A percentile compares a stretch with the other conserved stretches of the same genome.
phyloP scores from a whole-genome alignment of 768 basidiomycete species.

The Tricholoma matsutake region DNA sequence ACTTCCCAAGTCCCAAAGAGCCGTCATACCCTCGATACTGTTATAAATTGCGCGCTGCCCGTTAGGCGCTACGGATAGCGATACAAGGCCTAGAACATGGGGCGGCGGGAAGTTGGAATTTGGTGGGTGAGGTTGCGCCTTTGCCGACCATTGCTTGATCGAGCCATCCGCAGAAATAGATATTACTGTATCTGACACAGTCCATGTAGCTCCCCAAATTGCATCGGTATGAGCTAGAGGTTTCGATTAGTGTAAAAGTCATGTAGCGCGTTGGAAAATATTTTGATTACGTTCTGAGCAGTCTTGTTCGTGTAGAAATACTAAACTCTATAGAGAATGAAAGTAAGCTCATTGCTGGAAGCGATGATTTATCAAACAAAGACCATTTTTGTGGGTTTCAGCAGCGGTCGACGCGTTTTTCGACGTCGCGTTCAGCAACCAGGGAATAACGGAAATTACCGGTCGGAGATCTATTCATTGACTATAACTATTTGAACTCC shows the following conservation, averaged over 20 bases:
- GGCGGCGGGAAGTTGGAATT: slow-evolving; percentile 52
- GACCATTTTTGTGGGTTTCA: slow-evolving; percentile 27
- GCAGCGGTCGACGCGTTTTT: slow-evolving; percentile 22
- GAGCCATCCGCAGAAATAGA: slow-evolving; percentile 79
- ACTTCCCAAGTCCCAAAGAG: slow-evolving; percentile 65
- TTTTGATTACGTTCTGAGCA: slow-evolving; percentile 67
- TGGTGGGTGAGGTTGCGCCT: slow-evolving; percentile 52
- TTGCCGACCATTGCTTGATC: slow-evolving; percentile 69
- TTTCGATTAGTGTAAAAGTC: slow-evolving; percentile 26
- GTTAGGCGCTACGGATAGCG: slow-evolving; percentile 66
- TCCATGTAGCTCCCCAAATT: slow-evolving; percentile 78
- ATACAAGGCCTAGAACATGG: slow-evolving; percentile 85
- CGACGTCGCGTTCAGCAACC: slow-evolving; percentile 22
- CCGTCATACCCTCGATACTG: slow-evolving; percentile 80
- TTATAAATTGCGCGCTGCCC: slow-evolving; percentile 73
- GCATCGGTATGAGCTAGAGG: slow-evolving; percentile 73
- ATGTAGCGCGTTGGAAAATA: slow-evolving; percentile 28
- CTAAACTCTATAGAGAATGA: slow-evolving; percentile 51
- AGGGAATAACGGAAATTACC: slow-evolving; percentile 38
- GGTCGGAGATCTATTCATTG: slow-evolving; percentile 52
- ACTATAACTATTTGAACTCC: slow-evolving; percentile 22
- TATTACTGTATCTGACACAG: slow-evolving; percentile 56
- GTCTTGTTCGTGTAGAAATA: slow-evolving; percentile 69
- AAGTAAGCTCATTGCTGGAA: neutral
- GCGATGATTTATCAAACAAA: slow-evolving; percentile 7